phyloP scores from a whole-genome alignment of 441 rosid genomes.

The Croton setiger region DNA sequence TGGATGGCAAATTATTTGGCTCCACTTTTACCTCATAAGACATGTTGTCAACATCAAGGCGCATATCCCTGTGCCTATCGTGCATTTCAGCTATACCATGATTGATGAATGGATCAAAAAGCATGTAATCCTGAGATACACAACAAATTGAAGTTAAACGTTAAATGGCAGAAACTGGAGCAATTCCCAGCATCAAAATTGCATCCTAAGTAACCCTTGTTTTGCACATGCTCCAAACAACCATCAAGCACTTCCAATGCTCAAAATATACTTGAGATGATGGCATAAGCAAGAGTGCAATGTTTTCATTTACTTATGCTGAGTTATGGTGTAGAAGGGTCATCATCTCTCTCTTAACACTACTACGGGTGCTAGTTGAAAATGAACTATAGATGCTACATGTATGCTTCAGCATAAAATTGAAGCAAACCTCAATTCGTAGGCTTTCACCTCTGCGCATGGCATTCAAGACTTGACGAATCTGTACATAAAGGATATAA shows the following conservation, averaged over 20 bases:
- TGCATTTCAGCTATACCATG: constrained; percentile 65
- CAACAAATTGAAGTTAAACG: neutral
- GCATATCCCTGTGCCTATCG: constrained; percentile 85
- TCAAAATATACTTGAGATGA: neutral
- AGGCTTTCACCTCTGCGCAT: constrained; percentile 79
- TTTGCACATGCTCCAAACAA: neutral
- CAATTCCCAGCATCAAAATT: neutral
- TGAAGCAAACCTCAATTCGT: constrained; percentile 62
- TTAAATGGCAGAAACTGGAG: neutral
- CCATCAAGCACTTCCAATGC: neutral
- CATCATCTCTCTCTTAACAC: neutral
- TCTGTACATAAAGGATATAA: constrained; percentile 36
- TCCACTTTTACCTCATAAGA: constrained; percentile 66
- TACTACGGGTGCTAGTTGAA: too few relatives aligned
- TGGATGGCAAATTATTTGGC: constrained; percentile 1
- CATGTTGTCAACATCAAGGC: constrained; percentile 90
- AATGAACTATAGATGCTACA: too few relatives aligned
- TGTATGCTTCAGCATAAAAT: too few relatives aligned
- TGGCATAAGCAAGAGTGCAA: neutral
- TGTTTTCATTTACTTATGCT: neutral
- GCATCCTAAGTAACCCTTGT: neutral
- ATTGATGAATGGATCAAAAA: constrained; percentile 59
- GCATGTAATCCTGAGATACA: constrained; percentile 75
- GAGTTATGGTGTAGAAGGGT: neutral
- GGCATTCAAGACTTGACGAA: constrained; percentile 75